Conservation (phyloP, 805 yeast genomes). For the Starmerella davenportii region DNA sequence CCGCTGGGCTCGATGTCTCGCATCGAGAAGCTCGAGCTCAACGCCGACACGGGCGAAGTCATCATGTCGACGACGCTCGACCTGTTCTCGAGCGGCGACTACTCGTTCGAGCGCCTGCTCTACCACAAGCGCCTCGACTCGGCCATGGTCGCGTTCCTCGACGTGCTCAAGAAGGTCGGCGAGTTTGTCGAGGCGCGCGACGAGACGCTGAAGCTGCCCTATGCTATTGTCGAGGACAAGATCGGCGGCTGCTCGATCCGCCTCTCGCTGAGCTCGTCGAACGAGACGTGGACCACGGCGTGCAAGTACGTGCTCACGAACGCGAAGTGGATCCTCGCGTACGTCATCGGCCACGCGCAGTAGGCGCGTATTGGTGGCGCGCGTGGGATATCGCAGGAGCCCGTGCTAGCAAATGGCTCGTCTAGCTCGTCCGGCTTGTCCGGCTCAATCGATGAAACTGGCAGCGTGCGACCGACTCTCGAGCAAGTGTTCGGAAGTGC, state of each 20-base stretch:
- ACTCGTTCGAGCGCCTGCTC: conserved; percentile 50
- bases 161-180: conserved; percentile 38
- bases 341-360: too few relatives aligned
- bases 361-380: too few relatives aligned
- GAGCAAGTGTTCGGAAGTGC: too few relatives aligned
- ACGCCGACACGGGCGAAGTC: conserved; percentile 24
- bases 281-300: conserved; percentile 77
- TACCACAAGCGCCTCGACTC: conserved; percentile 62
- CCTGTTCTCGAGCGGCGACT: conserved; percentile 51
- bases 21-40: conserved; percentile 38
- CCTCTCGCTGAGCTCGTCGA: conserved; percentile 41
- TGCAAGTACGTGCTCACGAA: conserved; percentile 68
- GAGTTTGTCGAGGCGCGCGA: conserved; percentile 30
- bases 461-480: too few relatives aligned
- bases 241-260: conserved; percentile 67
- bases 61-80: conserved; percentile 29
- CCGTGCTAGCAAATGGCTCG: too few relatives aligned
- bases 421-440: too few relatives aligned
- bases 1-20: conserved; percentile 78
- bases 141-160: conserved; percentile 63
- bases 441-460: too few relatives aligned
- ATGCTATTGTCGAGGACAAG: conserved; percentile 46
- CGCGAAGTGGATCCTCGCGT: conserved; percentile 69
- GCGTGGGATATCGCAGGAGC: too few relatives aligned
- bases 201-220: conserved; percentile 46